phyloP scores from a whole-genome alignment of 2,329 filamentous ascomycete species.

The Pseudogymnoascus sp. region DNA sequence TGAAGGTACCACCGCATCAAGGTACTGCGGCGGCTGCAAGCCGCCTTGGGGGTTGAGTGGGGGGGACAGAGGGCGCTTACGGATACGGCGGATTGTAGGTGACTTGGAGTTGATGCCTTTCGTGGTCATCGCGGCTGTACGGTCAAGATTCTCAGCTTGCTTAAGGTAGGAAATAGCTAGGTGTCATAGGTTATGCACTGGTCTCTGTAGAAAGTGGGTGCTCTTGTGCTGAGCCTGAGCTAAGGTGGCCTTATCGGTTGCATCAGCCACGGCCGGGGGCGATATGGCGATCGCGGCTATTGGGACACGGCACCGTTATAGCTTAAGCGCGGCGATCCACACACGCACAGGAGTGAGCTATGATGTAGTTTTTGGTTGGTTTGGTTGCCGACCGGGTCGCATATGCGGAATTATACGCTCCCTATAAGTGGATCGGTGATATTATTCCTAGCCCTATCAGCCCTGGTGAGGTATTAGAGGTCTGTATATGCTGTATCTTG shows the following conservation, averaged over 20 bases:
- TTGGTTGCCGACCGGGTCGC: neutral
- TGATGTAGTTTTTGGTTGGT: neutral
- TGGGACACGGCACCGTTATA: neutral
- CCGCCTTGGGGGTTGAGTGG: slow-evolving; percentile 9
- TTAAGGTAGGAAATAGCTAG: neutral
- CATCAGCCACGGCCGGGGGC: neutral
- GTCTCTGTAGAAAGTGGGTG: neutral
- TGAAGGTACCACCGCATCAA: slow-evolving; percentile 23
- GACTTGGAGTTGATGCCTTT: slow-evolving; percentile 60
- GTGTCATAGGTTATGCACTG: neutral
- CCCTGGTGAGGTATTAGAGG: neutral
- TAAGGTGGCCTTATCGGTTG: slow-evolving; percentile 8
- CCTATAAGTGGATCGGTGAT: neutral
- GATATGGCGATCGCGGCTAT: slow-evolving; percentile 1
- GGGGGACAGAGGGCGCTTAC: slow-evolving; percentile 39
- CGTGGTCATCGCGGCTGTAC: neutral
- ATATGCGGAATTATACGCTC: neutral
- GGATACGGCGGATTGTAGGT: slow-evolving; percentile 77
- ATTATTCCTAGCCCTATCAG: neutral
- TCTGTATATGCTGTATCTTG: neutral
- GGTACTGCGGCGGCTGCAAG: neutral
- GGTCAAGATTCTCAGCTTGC: neutral
- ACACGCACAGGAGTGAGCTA: neutral
- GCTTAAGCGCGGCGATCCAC: slow-evolving; percentile 6
- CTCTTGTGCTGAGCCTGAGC: neutral